Conservation (phyloP, 176 grass and related monocot species). For the Aechmea fasciata region DNA sequence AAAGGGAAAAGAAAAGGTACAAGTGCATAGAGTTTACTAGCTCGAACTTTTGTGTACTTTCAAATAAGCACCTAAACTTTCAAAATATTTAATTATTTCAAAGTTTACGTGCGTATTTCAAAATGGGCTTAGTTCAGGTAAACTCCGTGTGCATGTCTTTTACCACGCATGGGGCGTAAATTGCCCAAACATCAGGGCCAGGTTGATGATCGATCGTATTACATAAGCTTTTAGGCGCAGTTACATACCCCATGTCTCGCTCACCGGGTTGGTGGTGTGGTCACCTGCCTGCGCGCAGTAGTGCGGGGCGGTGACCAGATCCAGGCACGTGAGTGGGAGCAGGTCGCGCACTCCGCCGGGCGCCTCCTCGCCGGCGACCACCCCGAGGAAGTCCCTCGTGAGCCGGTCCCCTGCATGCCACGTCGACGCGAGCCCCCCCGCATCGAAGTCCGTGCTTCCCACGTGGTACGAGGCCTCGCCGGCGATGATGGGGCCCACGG, state of each 20-base stretch:
- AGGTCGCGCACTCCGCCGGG: slow-evolving; percentile 34
- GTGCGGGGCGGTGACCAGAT: slow-evolving; percentile 9
- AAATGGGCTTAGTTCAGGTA: no score
- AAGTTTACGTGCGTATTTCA: no score
- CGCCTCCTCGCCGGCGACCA: slow-evolving; percentile 19
- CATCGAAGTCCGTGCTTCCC: slow-evolving; percentile 23
- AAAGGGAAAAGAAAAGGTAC: not conserved
- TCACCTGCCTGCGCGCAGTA: not conserved
- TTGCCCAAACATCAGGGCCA: not conserved
- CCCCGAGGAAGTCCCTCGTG: slow-evolving; percentile 84
- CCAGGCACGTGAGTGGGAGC: slow-evolving; percentile 14
- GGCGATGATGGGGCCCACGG: slow-evolving; percentile 15
- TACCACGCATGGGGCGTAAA: not conserved
- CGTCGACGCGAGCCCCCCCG: slow-evolving; percentile 24
- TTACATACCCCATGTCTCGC: slow-evolving; percentile 30
- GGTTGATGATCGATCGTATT: no score
- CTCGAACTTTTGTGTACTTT: no score
- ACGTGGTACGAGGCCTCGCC: not conserved
- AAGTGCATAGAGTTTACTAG: no score
- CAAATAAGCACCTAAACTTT: no score
- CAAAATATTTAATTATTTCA: no score
- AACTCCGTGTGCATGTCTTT: no score
- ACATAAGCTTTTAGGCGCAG: not conserved
- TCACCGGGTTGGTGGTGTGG: slow-evolving; percentile 15
- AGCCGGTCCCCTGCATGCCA: slow-evolving; percentile 30